Base-by-base conservation (phyloP, 805 yeast species). In the Naumovozyma dairenensis region DNA sequence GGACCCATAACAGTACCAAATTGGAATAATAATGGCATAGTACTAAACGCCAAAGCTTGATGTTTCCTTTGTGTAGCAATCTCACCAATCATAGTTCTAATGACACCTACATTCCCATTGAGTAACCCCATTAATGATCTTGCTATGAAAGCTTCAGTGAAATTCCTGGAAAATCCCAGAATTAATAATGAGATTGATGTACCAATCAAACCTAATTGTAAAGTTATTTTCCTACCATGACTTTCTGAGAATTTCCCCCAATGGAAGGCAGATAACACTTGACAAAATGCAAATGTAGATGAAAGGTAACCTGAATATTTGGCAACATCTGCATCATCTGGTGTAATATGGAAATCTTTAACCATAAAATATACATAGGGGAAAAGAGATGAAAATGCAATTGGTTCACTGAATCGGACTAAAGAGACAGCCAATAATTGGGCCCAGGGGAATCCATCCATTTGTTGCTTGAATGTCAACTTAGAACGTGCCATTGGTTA, bases 351-450 rank as follows among this genome's bases (percentile, higher is more conserved):
- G 48, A 74, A 74, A 39, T 72, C 77, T 38, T 71, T 53, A 14
- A 75, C 74, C 79, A 76, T 71, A 55, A 71, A 76, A 49, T 70
- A 76, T 25, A 74, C 66, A 45, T 75, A 76, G 3, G 82, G 82
- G 47, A 76, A 74, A 21, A 74, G 51, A 4, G 80, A 72, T 3
- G 80, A 72, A 58, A 74, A 76, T 2, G 80, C 72, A 15, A 76
- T 64, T 1, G 82, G 81, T 48, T 75, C 81, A 9, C 74, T 64
- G 39, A 74, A 69, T 36, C 81, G 57, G 32, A 74, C 69, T 19
- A 67, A 40, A 19, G 64, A 57, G 9, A 66, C 47, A 8, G 65
- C 63, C 5, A 48, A 35, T 29, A 65, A 43, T 44, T 75, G 80
- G 48, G 66, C 56, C 47, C 66, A 59, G 13, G 81, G 81, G 46